Evolutionary conservation across 257 asterid species (phyloP).

Genomic region (Nicotiana knightiana): DNA sequence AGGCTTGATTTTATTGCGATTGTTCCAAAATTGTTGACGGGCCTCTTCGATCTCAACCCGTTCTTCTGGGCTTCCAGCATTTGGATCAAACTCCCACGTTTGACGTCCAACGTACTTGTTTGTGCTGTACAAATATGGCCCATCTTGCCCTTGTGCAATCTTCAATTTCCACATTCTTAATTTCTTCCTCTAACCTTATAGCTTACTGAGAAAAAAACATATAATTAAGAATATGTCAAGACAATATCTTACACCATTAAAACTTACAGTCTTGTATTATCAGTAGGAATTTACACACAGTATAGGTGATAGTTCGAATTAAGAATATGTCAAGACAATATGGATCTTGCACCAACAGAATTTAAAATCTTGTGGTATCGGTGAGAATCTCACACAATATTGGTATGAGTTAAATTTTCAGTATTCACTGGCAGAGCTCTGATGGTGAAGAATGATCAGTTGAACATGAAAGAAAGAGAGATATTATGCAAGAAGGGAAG

Average conservation of each 20-base stretch:
- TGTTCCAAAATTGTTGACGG: slow-evolving; percentile 51
- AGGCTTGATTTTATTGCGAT: slow-evolving; percentile 51
- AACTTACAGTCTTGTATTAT: not conserved
- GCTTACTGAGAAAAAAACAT: not conserved
- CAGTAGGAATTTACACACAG: not conserved
- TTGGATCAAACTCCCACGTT: slow-evolving; percentile 50
- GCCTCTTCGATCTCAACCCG: slow-evolving; percentile 34
- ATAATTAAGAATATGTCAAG: not conserved
- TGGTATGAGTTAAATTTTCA: no score
- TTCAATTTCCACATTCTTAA: slow-evolving; percentile 55
- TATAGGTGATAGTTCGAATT: not conserved
- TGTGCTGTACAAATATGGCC: slow-evolving; percentile 56
- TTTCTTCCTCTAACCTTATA: not conserved
- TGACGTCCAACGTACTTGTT: slow-evolving; percentile 62
- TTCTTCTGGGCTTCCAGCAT: slow-evolving; percentile 48
- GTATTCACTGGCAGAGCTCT: no score
- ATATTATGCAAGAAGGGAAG: no score
- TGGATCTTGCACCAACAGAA: not conserved
- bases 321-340: not conserved
- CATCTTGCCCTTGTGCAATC: slow-evolving; percentile 42
- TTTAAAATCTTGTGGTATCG: not conserved
- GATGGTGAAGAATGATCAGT: no score
- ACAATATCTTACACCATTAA: not conserved
- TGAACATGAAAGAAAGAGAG: no score
- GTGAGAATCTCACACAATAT: not conserved